Evolutionary conservation across 768 basidiomycete genomes (phyloP), one percentile per base, ranked within the genome.

Genomic region (Pleurotus djamor): DNA sequence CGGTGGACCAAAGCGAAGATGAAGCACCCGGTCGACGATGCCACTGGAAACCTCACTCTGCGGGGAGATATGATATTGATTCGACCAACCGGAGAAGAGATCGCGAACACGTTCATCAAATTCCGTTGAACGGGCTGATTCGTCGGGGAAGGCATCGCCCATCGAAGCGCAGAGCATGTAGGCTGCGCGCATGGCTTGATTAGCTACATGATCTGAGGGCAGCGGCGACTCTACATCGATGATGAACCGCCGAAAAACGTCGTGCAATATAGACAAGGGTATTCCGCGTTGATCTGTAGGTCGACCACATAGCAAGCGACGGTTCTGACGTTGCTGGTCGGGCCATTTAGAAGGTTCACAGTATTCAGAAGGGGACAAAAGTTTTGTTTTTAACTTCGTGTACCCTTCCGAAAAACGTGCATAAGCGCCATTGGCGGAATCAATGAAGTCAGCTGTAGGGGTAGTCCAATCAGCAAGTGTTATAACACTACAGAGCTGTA

Each of bases 171-270:
- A 55, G 35, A 55, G 54, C 16, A 5, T 17, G 37, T 14, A 2
- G 37, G 54, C 54, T 10, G 54, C 54, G 36, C 14, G 38, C 6
- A 14, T 17, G 9, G 54, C 54, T 12, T 41, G 7, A n/a, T n/a
- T 43, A 4, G 37, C 54, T 12, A 41, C 5, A 17, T 21, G 6
- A 32, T 14, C n/a, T 3, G 10, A 16, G n/a, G 54, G 54, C 14
- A 55, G 54, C 12, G 54, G 21, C 17, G 13, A 7, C 21, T 55
- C 54, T 14, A 41, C 38, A 9, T 43, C 35, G 17, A 55, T 32
- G 38, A 43, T 41, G 41, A 55, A 55, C 8, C 21, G 35, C 17
- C 52, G 36, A 41, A 55, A 55, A 55, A 55, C 38, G 32, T 55
- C 37, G 37, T 55, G 54, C 7, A 17, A 41, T 6, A 16, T 55